Evolutionary conservation across 495 filamentous ascomycete species (phyloP), one percentile per base, ranked within the genome.

Genomic region (Lepidopterella palustris): DNA sequence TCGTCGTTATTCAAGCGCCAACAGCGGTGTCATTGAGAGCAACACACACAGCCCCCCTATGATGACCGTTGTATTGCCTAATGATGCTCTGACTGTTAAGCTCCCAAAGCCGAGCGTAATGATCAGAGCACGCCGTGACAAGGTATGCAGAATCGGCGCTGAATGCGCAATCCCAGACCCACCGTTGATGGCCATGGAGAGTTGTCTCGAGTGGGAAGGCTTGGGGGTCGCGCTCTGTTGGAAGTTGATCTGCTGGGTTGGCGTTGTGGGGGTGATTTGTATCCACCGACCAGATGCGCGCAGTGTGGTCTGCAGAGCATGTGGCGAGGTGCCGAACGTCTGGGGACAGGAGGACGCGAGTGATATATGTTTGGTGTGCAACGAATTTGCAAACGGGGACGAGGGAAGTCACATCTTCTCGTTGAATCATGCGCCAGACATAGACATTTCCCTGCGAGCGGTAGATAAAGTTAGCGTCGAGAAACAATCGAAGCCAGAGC

Each of bases 121-220:
- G 93, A 72, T 98, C 93, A 51, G 86, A 91, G 69, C 93, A 97
- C 9, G 95, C 95, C 2, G 95, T 98, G n/a, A 98, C 93, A 2
- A 98, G 77, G 70, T 98, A 98, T 0, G 93, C 93, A 31, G 87
- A 92, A 70, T 98, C 93, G 9, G 95, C 93, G 59, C 88, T 93
- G 76, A 97, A 98, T 2, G 93, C 93, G 70, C 93, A 98, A 73
- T 98, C 93, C 93, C 93, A 98, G 0, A 98, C 93, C 93, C 93
- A 98, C 31, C 93, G 86, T 73, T 98, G 93, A 71, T 98, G 93
- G 57, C 87, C 87, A n/a, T 87, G 84, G 1, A 98, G 81, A 2
- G 90, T 95, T 4, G 89, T 92, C 71, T 97, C 90, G 4, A 96
- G 79, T 11, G 81, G 86, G 80, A 81, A 95, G 58, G 76, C 84